Conservation (phyloP, 192 early-diverging fungal species). For the Entophlyctis luteolus region DNA sequence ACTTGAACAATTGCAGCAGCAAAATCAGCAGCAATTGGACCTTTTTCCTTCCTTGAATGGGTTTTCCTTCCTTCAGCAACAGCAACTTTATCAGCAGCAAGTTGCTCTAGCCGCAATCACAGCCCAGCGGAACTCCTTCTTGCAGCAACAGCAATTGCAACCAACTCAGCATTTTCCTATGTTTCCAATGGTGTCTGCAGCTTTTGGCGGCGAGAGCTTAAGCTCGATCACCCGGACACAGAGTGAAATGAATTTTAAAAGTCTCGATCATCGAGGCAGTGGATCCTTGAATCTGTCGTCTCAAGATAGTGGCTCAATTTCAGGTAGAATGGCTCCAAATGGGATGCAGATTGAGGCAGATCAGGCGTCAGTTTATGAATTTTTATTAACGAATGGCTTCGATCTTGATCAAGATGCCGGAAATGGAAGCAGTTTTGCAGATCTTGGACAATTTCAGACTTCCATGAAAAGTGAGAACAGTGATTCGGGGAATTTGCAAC, state of each 20-base stretch:
- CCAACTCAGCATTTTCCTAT: not conserved
- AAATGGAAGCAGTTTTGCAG: no score
- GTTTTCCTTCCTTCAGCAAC: not conserved
- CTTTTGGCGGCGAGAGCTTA: not conserved
- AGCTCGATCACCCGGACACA: not conserved
- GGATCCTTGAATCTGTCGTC: no score
- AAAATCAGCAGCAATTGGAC: not conserved
- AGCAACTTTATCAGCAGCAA: not conserved
- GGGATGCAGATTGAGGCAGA: not conserved
- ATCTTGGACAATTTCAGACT: no score
- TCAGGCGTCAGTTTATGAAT: conserved; percentile 12
- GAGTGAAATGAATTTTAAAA: no score
- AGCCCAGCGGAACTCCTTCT: not conserved
- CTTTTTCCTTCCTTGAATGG: no score
- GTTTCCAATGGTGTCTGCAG: not conserved
- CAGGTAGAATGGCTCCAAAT: not conserved
- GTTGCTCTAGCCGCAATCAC: not conserved
- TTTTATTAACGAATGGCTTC: not conserved
- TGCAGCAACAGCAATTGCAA: not conserved
- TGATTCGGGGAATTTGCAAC: no score
- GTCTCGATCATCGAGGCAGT: no score
- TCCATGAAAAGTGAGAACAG: not conserved
- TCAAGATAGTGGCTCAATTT: no score
- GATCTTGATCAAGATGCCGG: not conserved
- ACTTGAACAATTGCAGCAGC: not conserved